Evolutionary conservation across 805 yeast species (phyloP), one percentile per base, ranked within the genome.

Genomic region (Candida michaelii): DNA sequence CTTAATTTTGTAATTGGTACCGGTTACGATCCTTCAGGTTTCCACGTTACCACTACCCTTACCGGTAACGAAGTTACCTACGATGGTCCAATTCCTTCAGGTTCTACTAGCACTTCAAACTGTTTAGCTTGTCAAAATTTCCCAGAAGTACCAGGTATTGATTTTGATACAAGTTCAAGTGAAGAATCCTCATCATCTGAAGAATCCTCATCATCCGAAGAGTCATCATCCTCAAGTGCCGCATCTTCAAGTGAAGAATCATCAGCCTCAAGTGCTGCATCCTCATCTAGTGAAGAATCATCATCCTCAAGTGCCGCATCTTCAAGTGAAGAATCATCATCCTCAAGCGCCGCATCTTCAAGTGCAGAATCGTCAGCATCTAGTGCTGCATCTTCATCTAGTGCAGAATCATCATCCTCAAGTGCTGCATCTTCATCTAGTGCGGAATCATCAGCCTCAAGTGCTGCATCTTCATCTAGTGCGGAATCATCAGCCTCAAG

Each of bases 81-180:
- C 14, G 21, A 9, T 17, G 46, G 46, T 14, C 4, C 33, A 3
- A 15, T 30, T 5, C 36, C 42, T 9, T 17, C 36, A 7, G 39
- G 39, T 11, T 30, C 43, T 16, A 27, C 46, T 1, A 42, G 44
- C 8, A 38, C 47, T 25, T 46, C 55, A 15, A 40, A 46, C 3
- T 55, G 60, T 52, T 24, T 13, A 30, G 30, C 34, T 14, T 55
- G 60, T 48, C 11, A 16, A 19, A 13, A 25, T 2, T 40, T 51
- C 40, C 57, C 53, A 10, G 36, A 39, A 10, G 29, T 24, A 23
- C 55, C 56, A 15, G 55, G 50, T 19, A 21, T 42, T 14, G 30
- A 27, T 16, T 30, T 10, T 10, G 48, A 42, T 36, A 33, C 16
- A 10, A 23, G 17, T 23, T 6, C 27, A 6, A 12, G 14, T 13